Evolutionary conservation across 2,329 filamentous ascomycete genomes (phyloP).

Genomic region (Neopestalotiopsis rosae): DNA sequence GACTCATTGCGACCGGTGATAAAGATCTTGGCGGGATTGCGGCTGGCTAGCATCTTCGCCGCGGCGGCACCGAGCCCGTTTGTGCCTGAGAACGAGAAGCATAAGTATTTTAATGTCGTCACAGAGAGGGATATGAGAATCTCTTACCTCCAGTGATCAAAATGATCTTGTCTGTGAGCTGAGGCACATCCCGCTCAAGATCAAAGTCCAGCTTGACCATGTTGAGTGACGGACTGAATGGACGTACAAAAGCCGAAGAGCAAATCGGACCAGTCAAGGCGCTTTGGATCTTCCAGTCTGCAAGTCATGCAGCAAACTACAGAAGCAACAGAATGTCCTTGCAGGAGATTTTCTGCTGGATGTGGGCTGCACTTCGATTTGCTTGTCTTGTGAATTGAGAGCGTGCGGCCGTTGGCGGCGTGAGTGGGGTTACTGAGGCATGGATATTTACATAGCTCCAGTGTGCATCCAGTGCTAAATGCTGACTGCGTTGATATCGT

Average conservation of each 20-base stretch:
- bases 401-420: not conserved
- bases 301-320: too few relatives aligned
- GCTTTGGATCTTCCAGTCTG: too few relatives aligned
- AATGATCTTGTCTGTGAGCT: constrained; percentile 3
- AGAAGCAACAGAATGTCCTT: too few relatives aligned
- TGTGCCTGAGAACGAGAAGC: constrained; percentile 30
- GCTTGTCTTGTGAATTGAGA: too few relatives aligned
- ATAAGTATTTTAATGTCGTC: not conserved
- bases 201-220: constrained; percentile 1
- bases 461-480: too few relatives aligned
- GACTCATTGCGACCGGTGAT: constrained; percentile 37
- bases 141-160: not conserved
- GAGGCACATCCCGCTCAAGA: constrained; percentile 6
- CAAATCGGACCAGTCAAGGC: too few relatives aligned
- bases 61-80: constrained; percentile 44
- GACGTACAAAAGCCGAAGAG: too few relatives aligned
- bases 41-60: constrained; percentile 42
- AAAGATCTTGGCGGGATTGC: constrained; percentile 25
- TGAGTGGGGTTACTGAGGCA: too few relatives aligned
- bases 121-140: not conserved
- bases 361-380: too few relatives aligned
- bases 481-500: too few relatives aligned
- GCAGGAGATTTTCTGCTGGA: too few relatives aligned
- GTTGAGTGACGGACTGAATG: not conserved
- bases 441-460: too few relatives aligned